Evolutionary conservation across 2,329 filamentous ascomycete genomes (phyloP), one percentile per base, ranked within the genome.

Genomic region (Ophiostoma fasciatum): DNA sequence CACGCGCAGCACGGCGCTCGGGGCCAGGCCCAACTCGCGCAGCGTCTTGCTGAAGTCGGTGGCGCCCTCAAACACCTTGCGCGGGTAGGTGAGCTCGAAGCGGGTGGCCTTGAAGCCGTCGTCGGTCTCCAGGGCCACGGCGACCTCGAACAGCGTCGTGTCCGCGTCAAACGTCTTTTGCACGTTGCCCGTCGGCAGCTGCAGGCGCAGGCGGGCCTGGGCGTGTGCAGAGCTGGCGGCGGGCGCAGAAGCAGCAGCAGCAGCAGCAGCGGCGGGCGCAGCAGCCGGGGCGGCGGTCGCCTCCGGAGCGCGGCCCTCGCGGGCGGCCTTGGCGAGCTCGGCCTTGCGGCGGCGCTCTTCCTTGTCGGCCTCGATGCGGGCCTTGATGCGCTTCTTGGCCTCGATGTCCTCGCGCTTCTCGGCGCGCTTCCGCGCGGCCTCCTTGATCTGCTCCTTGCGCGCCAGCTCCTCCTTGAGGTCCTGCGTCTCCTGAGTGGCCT

Each of bases 301-400:
- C 27, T 63, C 59, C 18, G 70, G 59, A 13, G 63, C 60, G 36
- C 72, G 66, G n/a, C 88, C 87, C 46, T 85, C 82, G n/a, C 88
- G 72, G 37, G 74, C 73, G 1, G 87, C 87, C 61, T 88, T 93
- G 48, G 84, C 82, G 39, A 74, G 66, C 51, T 94, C 90, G 4
- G 83, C 78, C 55, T 90, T 93, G 45, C 79, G 69, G 45, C 82
- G 77, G 36, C 90, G 76, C 50, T 88, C 85, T 48, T 83, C 81
- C 64, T 92, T 94, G 62, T 96, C 87, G 12, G 82, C 87, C 48
- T 90, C 87, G 45, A 98, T 94, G 67, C 87, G 87, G 38, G 84
- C 87, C 60, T 85, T 79, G 55, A 94, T 88, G 25, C 82, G 74
- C 58, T 79, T 82, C 65, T 88, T 90, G 10, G 84, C 88, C 29